A percentile compares a stretch with the other conserved stretches of the same genome.
Evolutionary conservation across 805 yeast species (phyloP).

Genomic region (Candida khao-thaluensis): DNA sequence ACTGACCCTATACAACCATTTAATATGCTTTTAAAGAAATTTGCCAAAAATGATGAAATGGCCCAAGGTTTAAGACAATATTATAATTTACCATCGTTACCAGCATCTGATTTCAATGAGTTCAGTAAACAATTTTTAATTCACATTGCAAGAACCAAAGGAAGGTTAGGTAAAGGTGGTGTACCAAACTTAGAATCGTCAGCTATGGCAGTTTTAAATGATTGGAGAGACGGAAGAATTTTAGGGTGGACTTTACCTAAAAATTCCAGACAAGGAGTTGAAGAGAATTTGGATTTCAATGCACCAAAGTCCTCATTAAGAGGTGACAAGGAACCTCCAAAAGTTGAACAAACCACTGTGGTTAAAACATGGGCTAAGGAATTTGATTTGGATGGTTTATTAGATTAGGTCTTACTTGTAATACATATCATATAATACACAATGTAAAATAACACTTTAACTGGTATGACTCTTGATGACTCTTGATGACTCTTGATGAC

Average conservation of each 20-base stretch:
- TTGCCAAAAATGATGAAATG: constrained; percentile 73
- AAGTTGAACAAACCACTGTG: constrained; percentile 67
- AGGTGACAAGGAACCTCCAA: constrained; percentile 46
- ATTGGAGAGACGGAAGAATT: constrained; percentile 97
- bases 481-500: too few species aligned
- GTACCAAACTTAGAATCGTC: constrained; percentile 86
- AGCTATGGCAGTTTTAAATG: constrained; percentile 76
- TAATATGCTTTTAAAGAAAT: constrained; percentile 68
- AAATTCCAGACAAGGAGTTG: constrained; percentile 37
- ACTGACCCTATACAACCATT: constrained; percentile 84
- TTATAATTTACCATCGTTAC: constrained; percentile 79
- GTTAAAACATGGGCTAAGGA: constrained; percentile 93
- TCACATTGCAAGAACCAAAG: constrained; percentile 89
- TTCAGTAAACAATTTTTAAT: constrained; percentile 84
- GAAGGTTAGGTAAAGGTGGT: constrained; percentile 91
- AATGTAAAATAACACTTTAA: too few species aligned
- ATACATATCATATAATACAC: too few species aligned
- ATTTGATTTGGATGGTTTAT: constrained; percentile 84
- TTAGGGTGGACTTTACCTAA: constrained; percentile 86
- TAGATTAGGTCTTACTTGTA: too few species aligned
- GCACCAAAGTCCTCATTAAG: constrained; percentile 39
- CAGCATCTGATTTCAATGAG: constrained; percentile 68
- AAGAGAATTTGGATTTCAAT: constrained; percentile 20
- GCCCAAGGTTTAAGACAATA: constrained; percentile 70
- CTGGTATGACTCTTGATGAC: too few species aligned